Evolutionary conservation across 2,329 filamentous ascomycete species (phyloP), one percentile per base, ranked within the genome.

Genomic region (Aspergillus pseudoterreus): DNA sequence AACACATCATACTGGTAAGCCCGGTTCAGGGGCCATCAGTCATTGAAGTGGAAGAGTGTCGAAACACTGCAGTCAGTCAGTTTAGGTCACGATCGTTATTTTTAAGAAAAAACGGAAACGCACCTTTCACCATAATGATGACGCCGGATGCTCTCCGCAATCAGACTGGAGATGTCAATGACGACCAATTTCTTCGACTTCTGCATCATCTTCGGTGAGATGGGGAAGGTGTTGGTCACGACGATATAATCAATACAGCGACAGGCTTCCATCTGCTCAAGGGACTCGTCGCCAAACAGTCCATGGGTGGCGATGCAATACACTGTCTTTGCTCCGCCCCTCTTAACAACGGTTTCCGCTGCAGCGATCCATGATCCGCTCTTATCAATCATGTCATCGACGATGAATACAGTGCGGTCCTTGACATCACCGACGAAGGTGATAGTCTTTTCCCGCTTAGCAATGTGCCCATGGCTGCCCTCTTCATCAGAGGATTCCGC

Each of bases 311-410:
- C 94, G 76, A 99, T 95, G 78, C 91, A 96, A 73, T 96, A 97
- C 33, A 99, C 94, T 72, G 88, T 94, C 62, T 89, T 95, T 1
- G 94, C 94, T 42, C 84, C 83, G 58, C 94, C 95, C 57, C 88
- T 84, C 78, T 97, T 97, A 48, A 96, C 89, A 2, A 96, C 92
- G 1, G 92, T 95, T 77, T 99, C 94, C 11, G 94, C 94, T 6
- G 94, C 94, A 5, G 92, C 92, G 60, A 99, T 95, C 94, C 94
- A 99, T 6, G 90, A 96, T 12, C 88, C 90, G 9, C 91, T 86
- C 75, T 96, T 96, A 75, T 99, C 94, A 65, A 99, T 96, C 88
- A 99, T 97, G 70, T 99, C 94, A 69, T 99, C 94, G 45, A 99
- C 88, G 55, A 99, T 91, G 68, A 99, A 87, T 49, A 97, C 94